Evolutionary conservation across 768 basidiomycete genomes (phyloP).

Genomic region (Leccinum boreale): DNA sequence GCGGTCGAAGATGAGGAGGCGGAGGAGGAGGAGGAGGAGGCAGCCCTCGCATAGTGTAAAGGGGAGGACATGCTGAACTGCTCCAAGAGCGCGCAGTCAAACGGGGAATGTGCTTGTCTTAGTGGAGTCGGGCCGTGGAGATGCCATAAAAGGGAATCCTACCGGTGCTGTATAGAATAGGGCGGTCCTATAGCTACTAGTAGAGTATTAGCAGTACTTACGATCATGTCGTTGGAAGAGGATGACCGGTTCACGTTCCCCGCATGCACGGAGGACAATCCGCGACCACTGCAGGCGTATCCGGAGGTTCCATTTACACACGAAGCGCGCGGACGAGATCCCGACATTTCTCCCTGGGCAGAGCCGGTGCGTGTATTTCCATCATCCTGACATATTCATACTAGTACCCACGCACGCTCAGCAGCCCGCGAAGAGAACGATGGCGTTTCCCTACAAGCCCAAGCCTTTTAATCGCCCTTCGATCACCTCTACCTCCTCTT

Average conservation of each 20-base stretch:
- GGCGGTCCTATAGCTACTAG: too few species aligned
- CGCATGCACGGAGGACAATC: background rate
- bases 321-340: conserved; percentile 1
- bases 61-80: background rate
- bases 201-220: too few species aligned
- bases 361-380: conserved; percentile 13
- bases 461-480: conserved; percentile 30
- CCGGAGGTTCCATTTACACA: conserved; percentile 7
- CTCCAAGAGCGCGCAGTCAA: conserved; percentile 6
- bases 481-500: conserved; percentile 33
- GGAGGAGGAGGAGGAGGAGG: conserved; percentile 43
- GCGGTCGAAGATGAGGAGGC: conserved; percentile 40
- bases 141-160: conserved; percentile 8
- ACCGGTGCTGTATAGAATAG: conserved; percentile 1
- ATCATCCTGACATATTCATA: background rate
- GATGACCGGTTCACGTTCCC: conserved; percentile 12
- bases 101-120: conserved; percentile 6
- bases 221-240: conserved; percentile 15
- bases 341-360: conserved; percentile 21
- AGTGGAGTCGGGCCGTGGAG: conserved; percentile 11
- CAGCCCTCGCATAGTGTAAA: conserved; percentile 13
- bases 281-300: conserved; percentile 1
- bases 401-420: conserved; percentile 5
- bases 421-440: conserved; percentile 19
- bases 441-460: conserved; percentile 29